These are phyloP conservation scores for Hevea brasiliensis DNA, from an alignment of 345 rosid species.

Conservation along the genomic window DNA sequence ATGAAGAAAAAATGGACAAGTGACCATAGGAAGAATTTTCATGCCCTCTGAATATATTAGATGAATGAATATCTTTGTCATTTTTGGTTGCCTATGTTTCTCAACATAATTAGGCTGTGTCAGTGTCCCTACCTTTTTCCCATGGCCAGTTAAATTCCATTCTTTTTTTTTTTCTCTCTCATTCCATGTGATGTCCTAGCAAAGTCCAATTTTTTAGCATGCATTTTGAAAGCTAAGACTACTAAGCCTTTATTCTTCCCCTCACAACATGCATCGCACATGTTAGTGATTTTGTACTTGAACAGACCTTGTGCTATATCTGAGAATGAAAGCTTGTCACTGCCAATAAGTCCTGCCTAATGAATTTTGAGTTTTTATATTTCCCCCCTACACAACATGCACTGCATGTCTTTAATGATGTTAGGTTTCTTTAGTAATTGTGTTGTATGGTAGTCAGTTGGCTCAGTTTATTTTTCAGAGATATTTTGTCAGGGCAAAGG, in stretches of 20 bases:
- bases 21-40: not conserved
- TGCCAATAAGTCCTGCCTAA: not conserved
- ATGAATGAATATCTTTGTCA: not conserved
- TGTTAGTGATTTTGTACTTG: not conserved
- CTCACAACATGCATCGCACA: not conserved
- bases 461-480: slow-evolving; percentile 6
- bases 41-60: not conserved
- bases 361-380: not conserved
- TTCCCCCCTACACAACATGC: not conserved
- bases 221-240: not conserved
- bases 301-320: not conserved
- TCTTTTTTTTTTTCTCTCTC: too few relatives aligned
- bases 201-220: not conserved
- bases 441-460: slow-evolving; percentile 11
- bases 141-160: not conserved
- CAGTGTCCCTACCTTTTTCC: not conserved
- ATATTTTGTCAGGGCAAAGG: slow-evolving; percentile 39
- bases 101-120: not conserved
- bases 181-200: not conserved
- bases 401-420: not conserved
- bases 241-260: not conserved
- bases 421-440: not conserved
- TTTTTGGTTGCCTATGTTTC: not conserved
- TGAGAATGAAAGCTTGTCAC: not conserved
- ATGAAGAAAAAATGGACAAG: not conserved